phyloP scores from a whole-genome alignment of 352 stramenopile genomes.

The Pythium dissotocum region DNA sequence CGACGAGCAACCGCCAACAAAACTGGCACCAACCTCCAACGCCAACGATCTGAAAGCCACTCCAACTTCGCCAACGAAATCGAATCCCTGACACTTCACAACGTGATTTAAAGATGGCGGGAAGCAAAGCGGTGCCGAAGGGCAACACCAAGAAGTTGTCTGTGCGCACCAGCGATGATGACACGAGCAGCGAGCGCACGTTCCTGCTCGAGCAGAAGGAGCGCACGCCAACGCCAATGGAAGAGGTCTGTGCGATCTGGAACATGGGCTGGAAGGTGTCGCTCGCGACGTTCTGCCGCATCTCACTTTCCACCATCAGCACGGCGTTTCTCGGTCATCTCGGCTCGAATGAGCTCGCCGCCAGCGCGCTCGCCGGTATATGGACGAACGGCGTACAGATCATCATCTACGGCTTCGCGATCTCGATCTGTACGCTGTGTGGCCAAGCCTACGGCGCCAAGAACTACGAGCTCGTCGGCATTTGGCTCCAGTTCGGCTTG shows the following conservation, averaged over 20 bases:
- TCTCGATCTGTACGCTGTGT: conserved; percentile 81
- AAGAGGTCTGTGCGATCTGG: conserved; percentile 73
- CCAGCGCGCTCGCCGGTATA: conserved; percentile 68
- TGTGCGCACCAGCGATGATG: neutral
- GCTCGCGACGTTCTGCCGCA: conserved; percentile 79
- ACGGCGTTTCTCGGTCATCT: conserved; percentile 79
- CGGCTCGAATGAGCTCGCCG: conserved; percentile 71
- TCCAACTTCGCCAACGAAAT: conserved; percentile 9
- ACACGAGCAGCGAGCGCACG: conserved; percentile 11
- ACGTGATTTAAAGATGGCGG: neutral
- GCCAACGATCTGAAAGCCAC: conserved; percentile 8
- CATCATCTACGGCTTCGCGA: conserved; percentile 75
- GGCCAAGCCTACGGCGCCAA: conserved; percentile 78
- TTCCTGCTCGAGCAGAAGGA: conserved; percentile 21
- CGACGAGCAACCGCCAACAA: conserved; percentile 3
- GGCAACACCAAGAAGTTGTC: neutral
- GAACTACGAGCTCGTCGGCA: conserved; percentile 75
- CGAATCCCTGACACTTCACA: neutral
- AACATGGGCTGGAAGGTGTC: conserved; percentile 85
- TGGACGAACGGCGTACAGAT: conserved; percentile 83
- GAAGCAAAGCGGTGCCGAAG: conserved; percentile 8
- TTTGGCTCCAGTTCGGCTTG: conserved; percentile 79
- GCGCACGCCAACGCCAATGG: conserved; percentile 35
- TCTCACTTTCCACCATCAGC: conserved; percentile 78
- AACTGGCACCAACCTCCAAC: neutral